Percentiles rank a stretch among this genome's conserved stretches.
Evolutionary conservation across 805 yeast species (phyloP).

Genomic region (Ogataea philodendri): DNA sequence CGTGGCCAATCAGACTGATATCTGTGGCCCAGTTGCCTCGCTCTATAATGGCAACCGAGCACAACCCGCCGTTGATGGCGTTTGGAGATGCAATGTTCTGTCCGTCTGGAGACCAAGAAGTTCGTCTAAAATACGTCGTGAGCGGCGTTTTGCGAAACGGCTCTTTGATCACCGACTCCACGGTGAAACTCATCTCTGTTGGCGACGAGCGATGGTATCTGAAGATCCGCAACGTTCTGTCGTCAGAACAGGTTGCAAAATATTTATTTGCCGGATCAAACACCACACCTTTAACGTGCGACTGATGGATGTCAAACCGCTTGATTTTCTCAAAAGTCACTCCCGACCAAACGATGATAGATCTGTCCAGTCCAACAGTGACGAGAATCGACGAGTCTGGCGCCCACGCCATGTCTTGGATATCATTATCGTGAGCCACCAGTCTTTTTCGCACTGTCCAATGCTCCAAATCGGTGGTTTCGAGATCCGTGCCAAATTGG

Average conservation of each 20-base stretch:
- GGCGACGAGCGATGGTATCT: conserved; percentile 72
- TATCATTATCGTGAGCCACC: conserved; percentile 96
- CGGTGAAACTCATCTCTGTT: conserved; percentile 73
- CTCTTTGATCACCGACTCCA: conserved; percentile 77
- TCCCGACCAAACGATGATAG: conserved; percentile 93
- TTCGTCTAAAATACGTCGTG: conserved; percentile 82
- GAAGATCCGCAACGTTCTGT: conserved; percentile 83
- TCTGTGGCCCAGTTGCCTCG: conserved; percentile 81
- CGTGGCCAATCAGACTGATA: conserved; percentile 75
- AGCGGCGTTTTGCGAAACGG: conserved; percentile 90
- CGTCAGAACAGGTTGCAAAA: conserved; percentile 96
- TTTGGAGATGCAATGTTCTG: conserved; percentile 83
- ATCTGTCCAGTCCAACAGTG: conserved; percentile 91
- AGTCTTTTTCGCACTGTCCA: conserved; percentile 92
- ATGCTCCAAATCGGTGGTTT: conserved; percentile 74
- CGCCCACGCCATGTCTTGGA: conserved; percentile 97
- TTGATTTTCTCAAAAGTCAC: conserved; percentile 85
- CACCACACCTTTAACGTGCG: conserved; percentile 93
- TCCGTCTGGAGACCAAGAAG: conserved; percentile 92
- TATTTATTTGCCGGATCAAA: conserved; percentile 98
- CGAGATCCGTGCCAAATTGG: conserved; percentile 23
- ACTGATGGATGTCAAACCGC: conserved; percentile 87
- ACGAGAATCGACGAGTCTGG: conserved; percentile 90
- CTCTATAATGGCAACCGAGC: conserved; percentile 68
- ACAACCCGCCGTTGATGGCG: conserved; percentile 80